phyloP scores from a whole-genome alignment of 2,329 filamentous ascomycete species.

The Arthrobotrys entomopaga region DNA sequence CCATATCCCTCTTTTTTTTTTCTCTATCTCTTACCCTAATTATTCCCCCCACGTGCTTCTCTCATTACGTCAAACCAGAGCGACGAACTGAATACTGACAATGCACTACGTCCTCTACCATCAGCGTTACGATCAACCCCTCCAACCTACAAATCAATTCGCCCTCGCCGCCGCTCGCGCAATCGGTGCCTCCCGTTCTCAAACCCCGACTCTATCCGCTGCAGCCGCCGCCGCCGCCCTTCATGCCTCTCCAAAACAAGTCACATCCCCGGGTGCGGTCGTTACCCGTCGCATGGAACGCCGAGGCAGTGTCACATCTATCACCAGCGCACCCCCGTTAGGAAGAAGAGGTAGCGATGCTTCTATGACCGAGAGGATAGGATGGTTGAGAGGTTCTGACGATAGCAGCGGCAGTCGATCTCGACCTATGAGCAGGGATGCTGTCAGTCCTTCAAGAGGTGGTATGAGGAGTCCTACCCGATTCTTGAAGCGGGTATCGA shows the following conservation, averaged over 20 bases:
- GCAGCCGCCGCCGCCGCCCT: conserved; percentile 50
- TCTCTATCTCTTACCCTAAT: neutral
- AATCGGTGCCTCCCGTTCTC: conserved; percentile 31
- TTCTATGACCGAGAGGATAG: conserved; percentile 51
- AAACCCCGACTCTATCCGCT: conserved; percentile 50
- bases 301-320: conserved; percentile 37
- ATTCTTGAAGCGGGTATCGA: conserved; percentile 19
- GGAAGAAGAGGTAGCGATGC: conserved; percentile 43
- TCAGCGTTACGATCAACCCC: conserved; percentile 27
- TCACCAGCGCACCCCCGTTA: conserved; percentile 36
- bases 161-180: conserved; percentile 53
- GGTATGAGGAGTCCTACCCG: conserved; percentile 15
- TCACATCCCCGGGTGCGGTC: conserved; percentile 49
- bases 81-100: conserved; percentile 7
- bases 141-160: conserved; percentile 51
- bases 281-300: conserved; percentile 53
- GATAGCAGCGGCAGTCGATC: conserved; percentile 26
- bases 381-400: conserved; percentile 37
- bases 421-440: conserved; percentile 42
- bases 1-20: too few relatives aligned
- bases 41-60: conserved; percentile 12
- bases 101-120: conserved; percentile 44
- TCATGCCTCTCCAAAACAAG: conserved; percentile 52
- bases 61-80: neutral
- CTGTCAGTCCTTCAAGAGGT: neutral